Base-by-base conservation (phyloP, 805 yeast genomes). In the Hanseniaspora thailandica region DNA sequence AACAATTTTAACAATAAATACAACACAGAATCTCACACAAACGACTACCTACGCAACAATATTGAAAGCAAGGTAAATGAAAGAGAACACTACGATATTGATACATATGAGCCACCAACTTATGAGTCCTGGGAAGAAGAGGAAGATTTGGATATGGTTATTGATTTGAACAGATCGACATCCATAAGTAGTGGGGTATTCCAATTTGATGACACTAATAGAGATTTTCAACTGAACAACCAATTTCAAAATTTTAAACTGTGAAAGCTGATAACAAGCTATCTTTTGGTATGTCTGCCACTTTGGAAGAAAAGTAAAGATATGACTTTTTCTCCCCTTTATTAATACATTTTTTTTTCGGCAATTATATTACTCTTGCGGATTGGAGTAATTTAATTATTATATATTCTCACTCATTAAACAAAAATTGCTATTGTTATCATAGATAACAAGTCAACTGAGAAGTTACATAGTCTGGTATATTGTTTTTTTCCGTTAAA, bases 111-210 rank as follows among this genome's bases (percentile, higher is more conserved):
- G 34, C 53, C 53, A 12, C 53, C 53, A 9, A 45, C 45, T 19
- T 49, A 49, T 35, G 53, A 49, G 8, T 49, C 53, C 26, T 49
- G 53, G 53, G 53, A 49, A 49, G 53, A 49, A 25, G 53, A 49
- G 9, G 53, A 49, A 35, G 53, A 49, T 19, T 43, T 49, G 22
- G 53, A 49, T 33, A 33, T 43, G 22, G 30, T 49, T 17, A 49
- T 49, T 15, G 53, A 49, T 34, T 26, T 49, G 7, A 49, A 49
- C 35, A 41, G 47, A 41, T n/a, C 26, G 6, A 39, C 38, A 15
- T 49, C 53, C 7, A 31, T 49, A 2, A 49, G 38, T 22, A 49
- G 53, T 26, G 53, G 53, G 8, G 34, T 49, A 10, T 49, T 49
- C 15, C 47, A 49, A 34, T 49, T 49, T 43, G 53, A 49, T 13